Percentiles rank a stretch among this genome's conserved stretches.
phyloP scores from a whole-genome alignment of 495 filamentous ascomycete genomes.

The Massariosphaeria phaeospora region DNA sequence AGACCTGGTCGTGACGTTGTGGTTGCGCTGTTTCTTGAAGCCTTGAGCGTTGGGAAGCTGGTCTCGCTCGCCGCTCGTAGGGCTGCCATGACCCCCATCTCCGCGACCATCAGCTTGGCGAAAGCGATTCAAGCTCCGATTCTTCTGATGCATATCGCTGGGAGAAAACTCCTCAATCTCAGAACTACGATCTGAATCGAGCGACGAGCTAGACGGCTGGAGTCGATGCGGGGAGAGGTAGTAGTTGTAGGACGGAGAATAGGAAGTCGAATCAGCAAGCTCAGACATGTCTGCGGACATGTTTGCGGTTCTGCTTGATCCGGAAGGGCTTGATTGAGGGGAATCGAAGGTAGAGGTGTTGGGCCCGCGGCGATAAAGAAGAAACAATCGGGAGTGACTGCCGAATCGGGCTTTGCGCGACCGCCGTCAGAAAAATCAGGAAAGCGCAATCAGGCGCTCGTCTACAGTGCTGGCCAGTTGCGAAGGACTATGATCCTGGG shows the following conservation, averaged over 20 bases:
- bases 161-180: neutral
- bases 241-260: neutral
- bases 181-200: neutral
- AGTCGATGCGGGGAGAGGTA: neutral
- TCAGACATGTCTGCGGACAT: neutral
- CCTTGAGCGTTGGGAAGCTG: too few relatives aligned
- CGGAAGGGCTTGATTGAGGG: neutral
- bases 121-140: neutral
- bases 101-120: neutral
- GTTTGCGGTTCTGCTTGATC: conserved; percentile 1
- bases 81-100: neutral
- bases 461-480: too few relatives aligned
- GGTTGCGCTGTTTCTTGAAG: neutral
- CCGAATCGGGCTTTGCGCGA: too few relatives aligned
- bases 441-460: too few relatives aligned
- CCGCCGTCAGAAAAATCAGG: too few relatives aligned
- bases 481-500: too few relatives aligned
- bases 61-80: neutral
- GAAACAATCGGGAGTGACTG: neutral
- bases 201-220: neutral
- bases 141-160: neutral
- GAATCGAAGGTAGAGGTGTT: neutral
- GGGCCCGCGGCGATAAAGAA: neutral
- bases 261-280: neutral
- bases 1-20: too few relatives aligned